Evolutionary conservation across 2,329 filamentous ascomycete genomes (phyloP).

Genomic region (Corynespora cassiicola): DNA sequence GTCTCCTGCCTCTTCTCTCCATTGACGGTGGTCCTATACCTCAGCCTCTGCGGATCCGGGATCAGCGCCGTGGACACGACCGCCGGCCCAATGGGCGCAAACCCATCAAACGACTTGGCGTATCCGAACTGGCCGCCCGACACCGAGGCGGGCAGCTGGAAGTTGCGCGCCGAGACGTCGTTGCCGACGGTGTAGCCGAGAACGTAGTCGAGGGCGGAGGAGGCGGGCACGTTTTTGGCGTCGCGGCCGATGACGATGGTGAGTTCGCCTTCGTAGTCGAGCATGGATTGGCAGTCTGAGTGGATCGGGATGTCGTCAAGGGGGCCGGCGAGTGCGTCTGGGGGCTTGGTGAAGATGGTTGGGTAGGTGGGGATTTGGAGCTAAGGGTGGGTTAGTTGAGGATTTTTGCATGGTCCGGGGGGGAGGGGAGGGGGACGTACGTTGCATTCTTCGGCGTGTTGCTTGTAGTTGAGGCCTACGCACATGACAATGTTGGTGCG

Average conservation of each 20-base stretch:
- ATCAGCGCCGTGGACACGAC: constrained; percentile 43
- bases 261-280: constrained; percentile 49
- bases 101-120: constrained; percentile 54
- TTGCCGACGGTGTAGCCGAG: constrained; percentile 70
- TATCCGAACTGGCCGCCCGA: constrained; percentile 49
- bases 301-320: constrained; percentile 38
- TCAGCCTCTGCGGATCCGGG: constrained; percentile 39
- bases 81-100: constrained; percentile 52
- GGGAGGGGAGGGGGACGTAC: constrained; percentile 17
- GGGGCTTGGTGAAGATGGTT: constrained; percentile 44
- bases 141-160: constrained; percentile 49
- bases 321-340: constrained; percentile 42
- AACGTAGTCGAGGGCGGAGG: constrained; percentile 64
- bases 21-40: constrained; percentile 51
- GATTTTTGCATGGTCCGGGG: background rate
- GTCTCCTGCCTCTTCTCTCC: constrained; percentile 52
- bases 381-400: constrained; percentile 9
- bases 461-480: constrained; percentile 43
- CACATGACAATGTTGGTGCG: constrained; percentile 39
- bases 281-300: constrained; percentile 33
- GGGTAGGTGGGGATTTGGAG: constrained; percentile 37
- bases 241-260: constrained; percentile 40
- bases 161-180: constrained; percentile 66
- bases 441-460: constrained; percentile 41
- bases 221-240: constrained; percentile 52